Evolutionary conservation across 2,329 filamentous ascomycete genomes (phyloP).

Genomic region (Penicillium glabrum): DNA sequence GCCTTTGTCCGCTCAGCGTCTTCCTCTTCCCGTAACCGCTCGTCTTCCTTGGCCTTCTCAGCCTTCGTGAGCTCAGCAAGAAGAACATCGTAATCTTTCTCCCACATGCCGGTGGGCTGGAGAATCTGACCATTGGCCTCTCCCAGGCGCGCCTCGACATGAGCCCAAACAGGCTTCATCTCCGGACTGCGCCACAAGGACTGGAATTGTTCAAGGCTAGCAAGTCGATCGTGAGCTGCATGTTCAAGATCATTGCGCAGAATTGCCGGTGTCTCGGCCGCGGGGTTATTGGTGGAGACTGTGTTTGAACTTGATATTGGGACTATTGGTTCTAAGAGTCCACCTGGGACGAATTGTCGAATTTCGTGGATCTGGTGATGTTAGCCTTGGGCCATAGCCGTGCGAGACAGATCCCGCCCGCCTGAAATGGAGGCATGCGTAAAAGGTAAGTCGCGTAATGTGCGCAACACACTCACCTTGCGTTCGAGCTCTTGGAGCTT

Average conservation of each 20-base stretch:
- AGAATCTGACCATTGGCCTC: constrained; percentile 39
- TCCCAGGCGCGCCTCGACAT: constrained; percentile 35
- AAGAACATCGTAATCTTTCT: constrained; percentile 40
- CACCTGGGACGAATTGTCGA: constrained; percentile 42
- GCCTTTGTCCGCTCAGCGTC: constrained; percentile 29
- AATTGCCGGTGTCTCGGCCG: constrained; percentile 35
- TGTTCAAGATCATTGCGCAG: constrained; percentile 37
- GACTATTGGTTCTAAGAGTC: constrained; percentile 39
- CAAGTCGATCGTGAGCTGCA: constrained; percentile 35
- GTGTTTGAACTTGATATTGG: constrained; percentile 37
- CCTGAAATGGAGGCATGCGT: background rate
- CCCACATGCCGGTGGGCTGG: constrained; percentile 41
- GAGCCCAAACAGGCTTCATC: constrained; percentile 40
- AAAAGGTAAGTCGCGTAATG: background rate
- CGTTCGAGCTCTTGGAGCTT: constrained; percentile 42
- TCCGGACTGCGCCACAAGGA: constrained; percentile 41
- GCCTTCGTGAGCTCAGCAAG: constrained; percentile 31
- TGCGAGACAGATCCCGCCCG: background rate
- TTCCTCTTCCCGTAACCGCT: constrained; percentile 26
- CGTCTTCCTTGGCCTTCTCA: constrained; percentile 29
- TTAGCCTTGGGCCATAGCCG: constrained; percentile 4
- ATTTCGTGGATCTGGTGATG: constrained; percentile 41
- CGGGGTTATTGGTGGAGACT: constrained; percentile 14
- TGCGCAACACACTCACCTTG: constrained; percentile 19
- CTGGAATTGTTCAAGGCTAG: constrained; percentile 41